Percentiles rank a stretch among this genome's conserved stretches.
These are phyloP conservation scores for Rhodosporidiobolus sp. DNA, from an alignment of 768 basidiomycete genomes.

Conservation along the genomic window DNA sequence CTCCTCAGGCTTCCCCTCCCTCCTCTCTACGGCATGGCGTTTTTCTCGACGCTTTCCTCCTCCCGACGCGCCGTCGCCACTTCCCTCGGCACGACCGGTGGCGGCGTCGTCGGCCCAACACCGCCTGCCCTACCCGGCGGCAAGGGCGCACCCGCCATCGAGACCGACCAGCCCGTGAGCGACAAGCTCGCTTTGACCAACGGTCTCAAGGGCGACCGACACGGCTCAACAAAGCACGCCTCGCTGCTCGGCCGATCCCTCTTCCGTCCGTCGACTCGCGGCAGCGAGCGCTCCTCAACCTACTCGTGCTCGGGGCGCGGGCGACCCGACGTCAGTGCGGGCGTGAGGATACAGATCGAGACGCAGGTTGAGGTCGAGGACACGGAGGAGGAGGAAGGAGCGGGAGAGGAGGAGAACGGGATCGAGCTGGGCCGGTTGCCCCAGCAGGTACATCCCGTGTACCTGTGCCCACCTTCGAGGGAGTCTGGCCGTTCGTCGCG, in stretches of 20 bases:
- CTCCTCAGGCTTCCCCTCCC: not conserved
- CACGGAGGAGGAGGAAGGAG: not conserved
- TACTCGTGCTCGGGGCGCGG: too few species aligned
- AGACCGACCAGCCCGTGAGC: too few species aligned
- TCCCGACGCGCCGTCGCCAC: conserved; percentile 5
- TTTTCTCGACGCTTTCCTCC: conserved; percentile 8
- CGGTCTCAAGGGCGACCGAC: too few species aligned
- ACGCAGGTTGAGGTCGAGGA: not conserved
- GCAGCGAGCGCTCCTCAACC: too few species aligned
- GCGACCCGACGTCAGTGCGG: not conserved
- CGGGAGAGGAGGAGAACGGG: too few species aligned
- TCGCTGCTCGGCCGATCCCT: too few species aligned
- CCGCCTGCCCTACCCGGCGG: not conserved
- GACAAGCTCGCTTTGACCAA: too few species aligned
- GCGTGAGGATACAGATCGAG: not conserved
- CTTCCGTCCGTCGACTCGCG: not conserved
- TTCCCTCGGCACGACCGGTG: not conserved
- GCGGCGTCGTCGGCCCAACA: not conserved
- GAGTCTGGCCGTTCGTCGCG: too few species aligned
- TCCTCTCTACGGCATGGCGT: conserved; percentile 14
- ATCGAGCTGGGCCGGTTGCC: too few species aligned
- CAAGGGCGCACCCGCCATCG: not conserved
- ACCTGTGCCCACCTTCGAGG: too few species aligned
- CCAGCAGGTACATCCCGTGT: too few species aligned
- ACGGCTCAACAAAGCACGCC: too few species aligned